Evolutionary conservation across 2,329 filamentous ascomycete species (phyloP), one percentile per base, ranked within the genome.

Genomic region (Hypomyces perniciosus): DNA sequence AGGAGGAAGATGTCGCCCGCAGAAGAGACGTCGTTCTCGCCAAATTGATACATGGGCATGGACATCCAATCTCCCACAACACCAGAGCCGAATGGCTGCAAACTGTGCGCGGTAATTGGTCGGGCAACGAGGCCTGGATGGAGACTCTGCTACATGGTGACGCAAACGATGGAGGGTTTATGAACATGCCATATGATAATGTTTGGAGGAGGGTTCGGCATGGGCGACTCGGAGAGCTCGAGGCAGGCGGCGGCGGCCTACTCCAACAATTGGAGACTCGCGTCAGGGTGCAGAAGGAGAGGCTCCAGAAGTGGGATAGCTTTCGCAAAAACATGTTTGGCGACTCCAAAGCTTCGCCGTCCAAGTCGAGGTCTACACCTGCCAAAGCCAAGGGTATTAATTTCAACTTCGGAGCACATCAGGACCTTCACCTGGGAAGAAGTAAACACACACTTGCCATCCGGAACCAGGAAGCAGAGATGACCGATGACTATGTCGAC

Each of bases 91-190:
- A 80, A 37, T 70, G 89, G 51, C 77, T 84, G 58, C 79, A 78
- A 39, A 75, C 78, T 2, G 70, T 90, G 30, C 76, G 78, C 34
- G 83, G 84, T 54, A 88, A 90, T 57, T 96, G 90, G 90, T 75
- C 87, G 10, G 90, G 89, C 2, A 82, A 85, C 60, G 80, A 85
- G 53, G 78, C 81, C 50, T 92, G 90, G 85, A 77, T 88, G 59
- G 79, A 88, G 44, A 75, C 81, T 2, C 70, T 96, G 20, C 65
- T 93, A 0, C 75, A 84, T 46, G 88, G 88, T 2, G 84, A 88
- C 42, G 72, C 72, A 6, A 68, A 74, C 2, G 72, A 72, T 28
- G 78, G 73, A 31, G 85, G 87, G 54, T 71, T 93, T n/a, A 65
- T 95, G 10, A 77, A 77, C 2, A 76, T 77, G 34, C 73, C 81